Conservation (phyloP, 2,329 filamentous ascomycete genomes). For the Didymella sp. region DNA sequence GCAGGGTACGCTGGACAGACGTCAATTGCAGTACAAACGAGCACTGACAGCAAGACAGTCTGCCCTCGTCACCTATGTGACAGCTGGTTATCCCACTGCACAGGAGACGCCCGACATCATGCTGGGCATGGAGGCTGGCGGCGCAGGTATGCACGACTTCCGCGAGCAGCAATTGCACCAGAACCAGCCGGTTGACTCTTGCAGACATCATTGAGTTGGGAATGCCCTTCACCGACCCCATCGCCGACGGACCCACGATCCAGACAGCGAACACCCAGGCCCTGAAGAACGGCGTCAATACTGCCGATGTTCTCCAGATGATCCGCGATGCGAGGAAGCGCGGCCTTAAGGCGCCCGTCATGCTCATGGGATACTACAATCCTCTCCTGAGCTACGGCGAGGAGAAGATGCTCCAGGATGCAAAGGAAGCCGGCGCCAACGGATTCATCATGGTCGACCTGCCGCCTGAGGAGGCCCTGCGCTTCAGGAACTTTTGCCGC, state of each 20-base stretch:
- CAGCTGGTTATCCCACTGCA: slow-evolving; percentile 86
- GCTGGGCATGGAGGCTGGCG: slow-evolving; percentile 89
- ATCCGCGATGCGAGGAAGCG: slow-evolving; percentile 78
- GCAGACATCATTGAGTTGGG: slow-evolving; percentile 93
- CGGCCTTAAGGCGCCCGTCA: slow-evolving; percentile 80
- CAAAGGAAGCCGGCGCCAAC: slow-evolving; percentile 83
- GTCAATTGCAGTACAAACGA: neutral
- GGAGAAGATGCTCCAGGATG: slow-evolving; percentile 84
- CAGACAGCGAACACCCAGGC: slow-evolving; percentile 92
- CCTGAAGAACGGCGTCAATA: slow-evolving; percentile 86
- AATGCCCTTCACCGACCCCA: slow-evolving; percentile 96
- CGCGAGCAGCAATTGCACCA: neutral
- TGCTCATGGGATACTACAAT: slow-evolving; percentile 99
- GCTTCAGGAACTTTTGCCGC: slow-evolving; percentile 85
- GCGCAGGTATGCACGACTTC: slow-evolving; percentile 69
- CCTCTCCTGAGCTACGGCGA: slow-evolving; percentile 93
- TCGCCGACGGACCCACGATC: slow-evolving; percentile 96
- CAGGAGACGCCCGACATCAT: slow-evolving; percentile 83
- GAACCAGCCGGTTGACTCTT: slow-evolving; percentile 25
- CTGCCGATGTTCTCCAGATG: slow-evolving; percentile 79
- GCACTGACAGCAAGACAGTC: slow-evolving; percentile 58
- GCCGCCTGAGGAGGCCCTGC: slow-evolving; percentile 92
- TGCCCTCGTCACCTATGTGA: slow-evolving; percentile 94
- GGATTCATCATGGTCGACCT: slow-evolving; percentile 97
- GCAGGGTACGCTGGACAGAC: slow-evolving; percentile 44